Evolutionary conservation across 306 rosid genomes (phyloP), one percentile per base, ranked within the genome.

Genomic region (Corylus avellana): DNA sequence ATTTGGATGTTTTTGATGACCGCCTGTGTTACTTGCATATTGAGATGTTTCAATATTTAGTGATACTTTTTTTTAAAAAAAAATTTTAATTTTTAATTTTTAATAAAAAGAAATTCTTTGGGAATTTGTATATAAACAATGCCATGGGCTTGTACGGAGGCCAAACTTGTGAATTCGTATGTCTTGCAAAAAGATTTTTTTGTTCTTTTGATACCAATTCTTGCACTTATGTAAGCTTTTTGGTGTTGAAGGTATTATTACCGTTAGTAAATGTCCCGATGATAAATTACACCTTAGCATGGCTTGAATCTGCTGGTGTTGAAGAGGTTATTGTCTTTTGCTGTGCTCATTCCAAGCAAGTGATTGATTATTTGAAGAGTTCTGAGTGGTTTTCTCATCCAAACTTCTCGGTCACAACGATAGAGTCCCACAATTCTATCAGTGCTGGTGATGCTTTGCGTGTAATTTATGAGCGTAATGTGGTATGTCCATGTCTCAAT

Each of bases 221-320:
- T 18, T 37, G 39, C 39, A 44, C 25, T 25, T 47, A 56, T 12
- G 27, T 8, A 13, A 17, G 22, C 20, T 22, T 13, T 75, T 14
- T 56, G 47, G 8, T 63, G 20, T 70, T 81, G 29, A 51, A 96
- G 99, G 99, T 96, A 64, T 81, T 96, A 49, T 84, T 96, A 67
- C 98, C 99, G 2, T 73, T 96, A 2, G 97, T 88, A 32, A 96
- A 96, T 80, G 93, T 86, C 76, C 99, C 98, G 1, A 90, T 96
- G 99, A 93, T 96, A 68, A 78, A 91, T 82, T 96, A 93, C 88
- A 87, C 98, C 18, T 77, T 96, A 81, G 89, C 94, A 0, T 96
- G 99, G 98, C 97, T 96, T 29, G 99, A 96, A 88, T 96, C 97
- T 3, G 98, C 99, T 1, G 98, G 97, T 22, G 92, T 96, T 4